Evolutionary conservation across 768 basidiomycete genomes (phyloP).

Genomic region (Podaxis pistillaris): DNA sequence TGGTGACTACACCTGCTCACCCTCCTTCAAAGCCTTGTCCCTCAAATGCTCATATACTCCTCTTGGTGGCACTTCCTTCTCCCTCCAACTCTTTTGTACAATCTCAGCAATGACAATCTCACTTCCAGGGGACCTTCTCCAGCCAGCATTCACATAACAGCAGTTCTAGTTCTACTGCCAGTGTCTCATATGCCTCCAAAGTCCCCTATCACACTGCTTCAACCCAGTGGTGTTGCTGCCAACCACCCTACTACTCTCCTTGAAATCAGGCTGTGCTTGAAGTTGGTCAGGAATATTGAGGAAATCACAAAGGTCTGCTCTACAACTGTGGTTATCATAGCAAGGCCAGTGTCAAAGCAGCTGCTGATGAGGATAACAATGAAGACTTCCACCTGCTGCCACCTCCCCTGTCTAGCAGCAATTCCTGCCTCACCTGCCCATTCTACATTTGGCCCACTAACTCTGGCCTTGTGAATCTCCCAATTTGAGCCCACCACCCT

Average conservation of each 20-base stretch:
- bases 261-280: no score
- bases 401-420: constrained; percentile 47
- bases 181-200: constrained; percentile 52
- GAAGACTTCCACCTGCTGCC: constrained; percentile 68
- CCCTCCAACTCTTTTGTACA: constrained; percentile 69
- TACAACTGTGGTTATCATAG: constrained; percentile 43
- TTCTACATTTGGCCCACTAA: not conserved
- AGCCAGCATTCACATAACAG: constrained; percentile 70
- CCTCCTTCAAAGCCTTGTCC: constrained; percentile 49
- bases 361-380: constrained; percentile 57
- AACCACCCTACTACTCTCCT: constrained; percentile 42
- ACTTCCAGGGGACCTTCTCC: constrained; percentile 69
- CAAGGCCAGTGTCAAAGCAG: constrained; percentile 59
- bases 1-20: constrained; percentile 55
- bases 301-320: constrained; percentile 17
- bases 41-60: constrained; percentile 68
- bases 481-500: no score
- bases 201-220: constrained; percentile 75
- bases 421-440: constrained; percentile 37
- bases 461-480: no score
- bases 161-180: constrained; percentile 50
- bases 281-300: no score
- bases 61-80: constrained; percentile 58
- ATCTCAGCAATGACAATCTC: constrained; percentile 65
- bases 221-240: constrained; percentile 63